Base-by-base conservation (phyloP, 805 yeast species). In the Saturnispora bothae region DNA sequence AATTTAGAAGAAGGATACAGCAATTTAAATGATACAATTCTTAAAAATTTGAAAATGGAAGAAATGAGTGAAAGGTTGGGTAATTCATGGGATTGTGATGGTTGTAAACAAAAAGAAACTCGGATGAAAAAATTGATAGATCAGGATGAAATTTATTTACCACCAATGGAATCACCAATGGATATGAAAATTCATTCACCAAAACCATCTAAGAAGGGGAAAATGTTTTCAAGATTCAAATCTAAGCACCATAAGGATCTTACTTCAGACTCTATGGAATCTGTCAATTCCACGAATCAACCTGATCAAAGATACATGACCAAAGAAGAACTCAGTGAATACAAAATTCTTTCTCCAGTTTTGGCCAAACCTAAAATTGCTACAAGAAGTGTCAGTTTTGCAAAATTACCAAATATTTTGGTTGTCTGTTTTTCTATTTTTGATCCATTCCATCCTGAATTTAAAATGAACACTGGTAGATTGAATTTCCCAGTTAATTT, bases 31-130 rank as follows among this genome's bases (percentile, higher is more conserved):
- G 84, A 80, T 40, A 74, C 86, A 47, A 69, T 82, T 31, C 59
- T 64, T 23, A 64, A 76, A 51, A 80, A 73, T 50, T 72, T 82
- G 0, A 63, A 67, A 38, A 77, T 75, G 42, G 94, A 82, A 53
- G 64, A 76, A 3, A 57, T 82, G 36, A 62, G 66, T n/a, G 65
- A 67, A 6, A 80, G 51, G 23, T 42, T 84, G 19, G 88, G 78
- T 5, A 81, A 82, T 57, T 83, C 92, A 1, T 82, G 94, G 94
- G 72, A 78, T 45, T 82, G 94, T 61, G 88, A 92, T 6, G 71
- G 74, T 39, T 82, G 94, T 60, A 58, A 56, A 37, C 59, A 68
- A 42, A 31, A 46, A 20, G 43, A 39, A 9, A 37, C 29, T 14
- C 37, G 39, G 48, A 49, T 49, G 17, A 41, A 33, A 10, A 34